Evolutionary conservation across 768 basidiomycete species (phyloP).

Genomic region (Serendipita vermifera): DNA sequence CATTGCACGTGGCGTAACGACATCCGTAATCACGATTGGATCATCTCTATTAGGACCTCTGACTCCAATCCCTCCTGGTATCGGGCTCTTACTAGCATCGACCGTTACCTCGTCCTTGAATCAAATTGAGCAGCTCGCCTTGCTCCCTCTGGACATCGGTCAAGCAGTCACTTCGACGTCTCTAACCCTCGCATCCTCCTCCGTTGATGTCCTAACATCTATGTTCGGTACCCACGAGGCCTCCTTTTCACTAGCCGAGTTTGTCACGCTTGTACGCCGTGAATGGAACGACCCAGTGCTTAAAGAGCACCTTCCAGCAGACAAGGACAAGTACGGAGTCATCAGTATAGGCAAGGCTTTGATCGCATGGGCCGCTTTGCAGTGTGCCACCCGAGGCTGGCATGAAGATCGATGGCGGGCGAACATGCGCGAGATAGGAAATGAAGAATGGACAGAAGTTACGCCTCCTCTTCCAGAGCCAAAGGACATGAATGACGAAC

Average conservation of each 20-base stretch:
- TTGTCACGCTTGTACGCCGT: constrained; percentile 63
- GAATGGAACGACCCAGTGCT: constrained; percentile 53
- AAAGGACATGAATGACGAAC: background rate
- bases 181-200: constrained; percentile 57
- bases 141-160: constrained; percentile 60
- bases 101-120: constrained; percentile 50
- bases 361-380: constrained; percentile 67
- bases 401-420: constrained; percentile 60
- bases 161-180: constrained; percentile 69
- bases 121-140: constrained; percentile 55
- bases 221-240: constrained; percentile 62
- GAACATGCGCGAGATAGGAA: constrained; percentile 49
- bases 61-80: constrained; percentile 39
- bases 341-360: constrained; percentile 56
- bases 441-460: constrained; percentile 16
- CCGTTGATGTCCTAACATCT: constrained; percentile 57
- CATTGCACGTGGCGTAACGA: constrained; percentile 47
- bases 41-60: constrained; percentile 55
- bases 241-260: constrained; percentile 66
- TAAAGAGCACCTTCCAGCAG: constrained; percentile 42
- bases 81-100: constrained; percentile 43
- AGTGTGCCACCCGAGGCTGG: constrained; percentile 70
- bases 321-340: constrained; percentile 46
- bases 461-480: background rate
- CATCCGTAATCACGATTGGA: constrained; percentile 44